Percentiles rank a stretch among this genome's conserved stretches.
These are phyloP conservation scores for Lizanozyma gosingica DNA, from an alignment of 1,139 yeast species.

Conservation along the genomic window DNA sequence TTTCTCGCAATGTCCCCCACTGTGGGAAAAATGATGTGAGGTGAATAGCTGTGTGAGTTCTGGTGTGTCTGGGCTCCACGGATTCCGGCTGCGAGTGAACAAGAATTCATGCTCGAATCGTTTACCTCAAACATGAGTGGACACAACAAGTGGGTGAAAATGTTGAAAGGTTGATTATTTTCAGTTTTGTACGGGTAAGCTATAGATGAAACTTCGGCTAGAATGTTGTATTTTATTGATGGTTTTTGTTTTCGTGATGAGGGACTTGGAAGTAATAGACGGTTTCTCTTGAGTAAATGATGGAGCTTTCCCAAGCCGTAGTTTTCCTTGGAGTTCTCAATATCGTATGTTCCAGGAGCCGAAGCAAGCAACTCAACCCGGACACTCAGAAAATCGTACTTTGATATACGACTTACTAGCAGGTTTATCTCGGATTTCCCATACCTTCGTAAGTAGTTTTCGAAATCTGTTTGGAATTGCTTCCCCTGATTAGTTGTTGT, in stretches of 20 bases:
- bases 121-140: slow-evolving; percentile 26
- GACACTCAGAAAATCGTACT: slow-evolving; percentile 36
- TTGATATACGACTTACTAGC: slow-evolving; percentile 19
- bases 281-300: slow-evolving; percentile 26
- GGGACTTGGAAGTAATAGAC: slow-evolving; percentile 13
- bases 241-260: slow-evolving; percentile 7
- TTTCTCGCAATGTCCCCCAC: slow-evolving; percentile 37
- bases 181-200: slow-evolving; percentile 41
- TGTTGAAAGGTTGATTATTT: slow-evolving; percentile 27
- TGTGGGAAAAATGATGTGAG: slow-evolving; percentile 49
- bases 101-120: slow-evolving; percentile 6
- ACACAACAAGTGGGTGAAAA: slow-evolving; percentile 48
- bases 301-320: slow-evolving; percentile 49
- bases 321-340: slow-evolving; percentile 12
- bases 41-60: slow-evolving; percentile 22
- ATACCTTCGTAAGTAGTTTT: slow-evolving; percentile 37
- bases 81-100: slow-evolving; percentile 22
- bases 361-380: slow-evolving; percentile 52
- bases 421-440: slow-evolving; percentile 15
- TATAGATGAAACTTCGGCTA: slow-evolving; percentile 54
- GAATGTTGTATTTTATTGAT: slow-evolving; percentile 18
- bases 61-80: slow-evolving; percentile 18
- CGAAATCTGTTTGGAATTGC: slow-evolving; percentile 31
- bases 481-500: neutral
- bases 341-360: slow-evolving; percentile 34